Base-by-base conservation (phyloP, 371 early-diverging fungal genomes). In the Rhizopus sp. region DNA sequence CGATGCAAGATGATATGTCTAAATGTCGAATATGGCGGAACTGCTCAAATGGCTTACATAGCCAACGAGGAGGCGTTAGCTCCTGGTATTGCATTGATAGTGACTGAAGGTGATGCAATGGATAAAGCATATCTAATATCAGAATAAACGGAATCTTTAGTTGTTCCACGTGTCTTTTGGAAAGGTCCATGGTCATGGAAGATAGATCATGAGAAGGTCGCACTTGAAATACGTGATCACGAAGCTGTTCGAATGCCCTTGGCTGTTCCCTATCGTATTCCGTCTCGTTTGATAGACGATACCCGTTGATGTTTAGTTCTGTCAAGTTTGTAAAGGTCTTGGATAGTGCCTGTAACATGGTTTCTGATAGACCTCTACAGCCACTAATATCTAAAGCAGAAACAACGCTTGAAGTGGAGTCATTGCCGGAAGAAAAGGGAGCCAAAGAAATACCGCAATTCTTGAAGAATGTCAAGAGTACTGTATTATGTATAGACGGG, bases 161-260 rank as follows among this genome's bases (percentile, higher is more conserved):
- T 31, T 63, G 57, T 49, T 64, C 42, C 0, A 17, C 41, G 10
- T 60, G 45, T 30, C 62, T 63, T 34, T 70, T 72, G 30, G 70
- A 65, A 8, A 71, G 62, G 48, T 73, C 72, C 72, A 71, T 69
- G 6, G 69, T 47, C 35, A 66, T 57, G 3, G 72, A 72, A 9
- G 70, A 59, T 5, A 77, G 38, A 35, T 66, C 67, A 54, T 77
- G 66, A 5, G 70, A 63, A 5, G 74, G 78, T 10, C 64, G 66
- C n/a, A 68, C 62, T 50, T 72, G 73, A 50, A 72, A 75, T 2
- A 75, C 55, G 48, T 75, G 66, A 8, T 70, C 76, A n/a, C 76
- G 65, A 41, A 66, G 69, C 29, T 70, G 51, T 29, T 62, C 66
- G 53, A 73, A 60, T 7, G 58, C 52, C 31, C 37, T 37, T 16